These are phyloP conservation scores for Orbilia quercus DNA, from an alignment of 2,329 filamentous ascomycete genomes.

Conservation along the genomic window DNA sequence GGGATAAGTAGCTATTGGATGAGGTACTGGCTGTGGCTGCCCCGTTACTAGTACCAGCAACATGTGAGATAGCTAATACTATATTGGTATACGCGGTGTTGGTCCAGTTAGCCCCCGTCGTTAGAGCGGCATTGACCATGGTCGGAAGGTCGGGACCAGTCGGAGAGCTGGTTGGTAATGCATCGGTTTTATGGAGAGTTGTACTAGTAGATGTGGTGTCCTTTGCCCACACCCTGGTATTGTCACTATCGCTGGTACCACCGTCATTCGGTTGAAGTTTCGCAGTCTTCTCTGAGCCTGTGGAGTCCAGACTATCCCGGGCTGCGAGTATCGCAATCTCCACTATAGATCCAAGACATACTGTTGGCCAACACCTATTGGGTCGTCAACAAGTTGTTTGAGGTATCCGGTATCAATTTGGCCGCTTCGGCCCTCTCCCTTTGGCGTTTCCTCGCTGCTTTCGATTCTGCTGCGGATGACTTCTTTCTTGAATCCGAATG, in stretches of 20 bases:
- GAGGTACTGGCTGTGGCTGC: neutral
- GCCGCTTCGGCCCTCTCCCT: conserved; percentile 25
- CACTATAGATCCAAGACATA: conserved; percentile 3
- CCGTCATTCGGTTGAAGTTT: neutral
- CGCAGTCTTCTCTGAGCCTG: neutral
- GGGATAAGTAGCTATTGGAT: neutral
- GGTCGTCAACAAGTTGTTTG: neutral
- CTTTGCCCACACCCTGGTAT: neutral
- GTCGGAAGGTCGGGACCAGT: too few species aligned
- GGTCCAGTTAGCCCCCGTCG: too few species aligned
- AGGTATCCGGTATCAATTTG: conserved; percentile 5
- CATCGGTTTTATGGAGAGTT: too few species aligned
- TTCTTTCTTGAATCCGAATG: conserved; percentile 36
- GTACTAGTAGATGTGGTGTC: too few species aligned
- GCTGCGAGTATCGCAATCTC: neutral
- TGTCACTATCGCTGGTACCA: neutral
- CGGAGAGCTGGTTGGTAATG: too few species aligned
- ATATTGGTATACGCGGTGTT: too few species aligned
- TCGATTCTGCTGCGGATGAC: conserved; percentile 16
- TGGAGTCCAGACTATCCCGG: neutral
- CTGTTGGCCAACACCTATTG: neutral
- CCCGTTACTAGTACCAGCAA: too few species aligned
- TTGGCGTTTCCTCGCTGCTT: conserved; percentile 30
- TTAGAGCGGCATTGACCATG: too few species aligned
- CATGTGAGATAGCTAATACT: too few species aligned